phyloP scores from a whole-genome alignment of 2,329 filamentous ascomycete genomes.

The Colletotrichum orbiculare region DNA sequence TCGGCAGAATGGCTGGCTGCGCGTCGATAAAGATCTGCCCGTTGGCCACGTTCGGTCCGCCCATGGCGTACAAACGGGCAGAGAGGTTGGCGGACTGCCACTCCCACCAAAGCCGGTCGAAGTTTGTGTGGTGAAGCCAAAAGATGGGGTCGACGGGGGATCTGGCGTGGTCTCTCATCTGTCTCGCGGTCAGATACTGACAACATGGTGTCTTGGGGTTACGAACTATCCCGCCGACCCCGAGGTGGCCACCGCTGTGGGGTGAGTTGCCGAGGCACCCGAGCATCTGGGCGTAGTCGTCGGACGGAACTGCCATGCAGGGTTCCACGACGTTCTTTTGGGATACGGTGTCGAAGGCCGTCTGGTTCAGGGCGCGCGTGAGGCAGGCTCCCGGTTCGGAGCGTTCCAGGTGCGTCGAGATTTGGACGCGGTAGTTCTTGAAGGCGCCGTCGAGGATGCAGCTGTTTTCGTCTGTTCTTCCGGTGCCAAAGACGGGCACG shows the following conservation, averaged over 20 bases:
- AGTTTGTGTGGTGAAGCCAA: slow-evolving; percentile 14
- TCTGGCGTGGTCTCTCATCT: slow-evolving; percentile 19
- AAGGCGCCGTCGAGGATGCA: slow-evolving; percentile 42
- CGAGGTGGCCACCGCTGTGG: slow-evolving; percentile 13
- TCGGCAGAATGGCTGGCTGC: slow-evolving; percentile 7
- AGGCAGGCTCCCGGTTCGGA: neutral
- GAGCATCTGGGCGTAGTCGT: slow-evolving; percentile 19
- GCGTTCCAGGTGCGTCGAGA: slow-evolving; percentile 1
- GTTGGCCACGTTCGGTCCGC: slow-evolving; percentile 13
- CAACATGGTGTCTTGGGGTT: accelerated
- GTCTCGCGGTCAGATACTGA: neutral
- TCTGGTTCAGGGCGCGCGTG: slow-evolving; percentile 14
- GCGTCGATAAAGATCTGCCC: slow-evolving; percentile 6
- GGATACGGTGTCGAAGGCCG: slow-evolving; percentile 10
- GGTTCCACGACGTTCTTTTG: slow-evolving; percentile 4
- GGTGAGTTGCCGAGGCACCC: slow-evolving; percentile 3
- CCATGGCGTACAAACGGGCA: slow-evolving; percentile 9
- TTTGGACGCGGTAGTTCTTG: slow-evolving; percentile 7
- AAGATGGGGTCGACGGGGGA: slow-evolving; percentile 13
- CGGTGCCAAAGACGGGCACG: slow-evolving; percentile 1
- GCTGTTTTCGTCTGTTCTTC: neutral
- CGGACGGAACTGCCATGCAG: neutral
- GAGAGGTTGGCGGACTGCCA: slow-evolving; percentile 28
- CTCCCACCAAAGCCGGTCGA: slow-evolving; percentile 16
- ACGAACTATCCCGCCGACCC: slow-evolving; percentile 12